These are phyloP conservation scores for Ogataea nitratoaversa DNA, from an alignment of 805 yeast species.

Conservation along the genomic window DNA sequence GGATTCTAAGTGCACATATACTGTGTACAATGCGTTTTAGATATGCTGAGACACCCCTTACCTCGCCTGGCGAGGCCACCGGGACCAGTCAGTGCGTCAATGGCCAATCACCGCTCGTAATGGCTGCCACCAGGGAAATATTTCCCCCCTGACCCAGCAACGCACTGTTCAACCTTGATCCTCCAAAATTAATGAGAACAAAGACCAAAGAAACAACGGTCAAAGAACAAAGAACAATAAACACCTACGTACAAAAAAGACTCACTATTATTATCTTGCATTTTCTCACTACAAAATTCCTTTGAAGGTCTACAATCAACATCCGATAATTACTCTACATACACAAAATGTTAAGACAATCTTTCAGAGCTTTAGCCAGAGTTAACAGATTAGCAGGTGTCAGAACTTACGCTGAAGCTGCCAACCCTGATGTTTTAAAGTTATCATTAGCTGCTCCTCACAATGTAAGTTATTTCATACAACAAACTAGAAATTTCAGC, in stretches of 20 bases:
- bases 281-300: not conserved
- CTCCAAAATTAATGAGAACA: not conserved
- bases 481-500: too few relatives aligned
- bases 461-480: constrained; percentile 35
- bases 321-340: not conserved
- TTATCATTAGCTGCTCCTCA: constrained; percentile 91
- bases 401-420: constrained; percentile 90
- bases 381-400: constrained; percentile 53
- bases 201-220: not conserved
- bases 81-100: too few relatives aligned
- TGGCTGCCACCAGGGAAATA: not conserved
- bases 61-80: too few relatives aligned
- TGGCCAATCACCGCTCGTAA: not conserved
- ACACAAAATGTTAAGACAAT: constrained; percentile 54
- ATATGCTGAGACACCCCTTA: too few relatives aligned
- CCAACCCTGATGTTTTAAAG: constrained; percentile 65
- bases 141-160: too few relatives aligned
- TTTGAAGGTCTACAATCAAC: not conserved
- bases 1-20: too few relatives aligned
- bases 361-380: constrained; percentile 57
- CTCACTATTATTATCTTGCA: not conserved
- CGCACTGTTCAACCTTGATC: not conserved
- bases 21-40: too few relatives aligned
- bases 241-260: not conserved
- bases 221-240: not conserved